These are phyloP conservation scores for Metschnikowia amazonensis DNA, from an alignment of 805 yeast genomes.

Conservation along the genomic window DNA sequence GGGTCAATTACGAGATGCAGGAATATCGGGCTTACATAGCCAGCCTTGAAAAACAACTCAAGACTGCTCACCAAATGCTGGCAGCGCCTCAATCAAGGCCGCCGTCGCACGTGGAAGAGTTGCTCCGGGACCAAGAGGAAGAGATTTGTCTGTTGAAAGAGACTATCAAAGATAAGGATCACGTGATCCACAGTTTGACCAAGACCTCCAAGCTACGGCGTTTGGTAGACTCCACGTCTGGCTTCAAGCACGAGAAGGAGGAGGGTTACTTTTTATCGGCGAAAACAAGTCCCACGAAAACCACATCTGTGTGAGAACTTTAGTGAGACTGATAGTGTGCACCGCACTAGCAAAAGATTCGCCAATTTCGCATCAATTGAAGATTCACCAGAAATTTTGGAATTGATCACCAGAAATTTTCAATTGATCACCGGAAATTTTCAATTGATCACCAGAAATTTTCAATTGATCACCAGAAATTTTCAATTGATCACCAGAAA, in stretches of 20 bases:
- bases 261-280: neutral
- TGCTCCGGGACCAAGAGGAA: conserved; percentile 59
- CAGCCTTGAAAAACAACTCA: conserved; percentile 56
- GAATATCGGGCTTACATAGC: conserved; percentile 57
- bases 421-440: too few species aligned
- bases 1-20: conserved; percentile 49
- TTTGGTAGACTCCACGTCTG: conserved; percentile 34
- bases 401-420: too few species aligned
- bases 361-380: too few species aligned
- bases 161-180: conserved; percentile 66
- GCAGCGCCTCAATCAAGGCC: too few species aligned
- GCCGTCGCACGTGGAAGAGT: conserved; percentile 18
- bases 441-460: too few species aligned
- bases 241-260: conserved; percentile 1
- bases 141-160: conserved; percentile 65
- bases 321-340: too few species aligned
- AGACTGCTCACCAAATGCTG: conserved; percentile 23
- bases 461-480: too few species aligned
- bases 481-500: too few species aligned
- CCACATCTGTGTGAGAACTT: too few species aligned
- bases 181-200: conserved; percentile 69
- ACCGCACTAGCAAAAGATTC: too few species aligned
- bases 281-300: neutral
- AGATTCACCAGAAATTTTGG: too few species aligned
- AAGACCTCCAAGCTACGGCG: conserved; percentile 59